A percentile compares a stretch with the other conserved stretches of the same genome.
Evolutionary conservation across 345 rosid genomes (phyloP).

Genomic region (Microthlaspi erraticum): DNA sequence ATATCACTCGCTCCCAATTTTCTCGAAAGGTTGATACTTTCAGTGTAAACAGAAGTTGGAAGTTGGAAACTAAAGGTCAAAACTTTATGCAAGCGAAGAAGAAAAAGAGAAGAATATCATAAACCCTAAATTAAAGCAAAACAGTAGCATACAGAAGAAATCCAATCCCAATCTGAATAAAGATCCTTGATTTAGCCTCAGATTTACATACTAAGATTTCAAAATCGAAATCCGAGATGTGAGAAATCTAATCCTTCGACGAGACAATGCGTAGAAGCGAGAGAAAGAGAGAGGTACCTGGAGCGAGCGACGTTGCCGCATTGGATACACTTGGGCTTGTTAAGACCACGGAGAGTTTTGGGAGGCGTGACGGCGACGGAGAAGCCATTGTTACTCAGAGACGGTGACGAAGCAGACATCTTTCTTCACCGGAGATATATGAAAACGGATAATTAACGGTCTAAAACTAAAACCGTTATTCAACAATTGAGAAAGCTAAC

Average conservation of each 20-base stretch:
- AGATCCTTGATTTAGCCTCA: slow-evolving; percentile 2
- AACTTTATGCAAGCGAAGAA: not conserved
- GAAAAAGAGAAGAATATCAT: not conserved
- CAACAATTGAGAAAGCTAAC: not conserved
- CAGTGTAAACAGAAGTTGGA: not conserved
- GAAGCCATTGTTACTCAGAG: slow-evolving; percentile 44
- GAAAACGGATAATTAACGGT: slow-evolving; percentile 30
- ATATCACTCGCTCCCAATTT: not conserved
- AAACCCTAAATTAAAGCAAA: slow-evolving; percentile 10
- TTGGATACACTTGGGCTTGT: slow-evolving; percentile 94
- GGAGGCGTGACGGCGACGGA: slow-evolving; percentile 54
- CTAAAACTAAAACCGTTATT: slow-evolving; percentile 22
- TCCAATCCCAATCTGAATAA: not conserved
- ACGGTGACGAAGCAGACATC: slow-evolving; percentile 71
- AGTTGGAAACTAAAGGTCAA: slow-evolving; percentile 4
- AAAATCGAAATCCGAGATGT: slow-evolving; percentile 22
- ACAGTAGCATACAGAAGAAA: not conserved
- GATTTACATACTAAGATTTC: slow-evolving; percentile 1
- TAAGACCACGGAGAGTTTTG: slow-evolving; percentile 92
- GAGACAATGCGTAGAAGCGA: slow-evolving; percentile 25
- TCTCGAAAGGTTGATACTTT: not conserved
- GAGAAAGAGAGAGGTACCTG: slow-evolving; percentile 49
- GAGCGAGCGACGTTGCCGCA: slow-evolving; percentile 99
- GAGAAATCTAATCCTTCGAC: not conserved
- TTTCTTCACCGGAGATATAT: slow-evolving; percentile 11